phyloP scores from a whole-genome alignment of 139 green algal species.

The Ulvella scutata region DNA sequence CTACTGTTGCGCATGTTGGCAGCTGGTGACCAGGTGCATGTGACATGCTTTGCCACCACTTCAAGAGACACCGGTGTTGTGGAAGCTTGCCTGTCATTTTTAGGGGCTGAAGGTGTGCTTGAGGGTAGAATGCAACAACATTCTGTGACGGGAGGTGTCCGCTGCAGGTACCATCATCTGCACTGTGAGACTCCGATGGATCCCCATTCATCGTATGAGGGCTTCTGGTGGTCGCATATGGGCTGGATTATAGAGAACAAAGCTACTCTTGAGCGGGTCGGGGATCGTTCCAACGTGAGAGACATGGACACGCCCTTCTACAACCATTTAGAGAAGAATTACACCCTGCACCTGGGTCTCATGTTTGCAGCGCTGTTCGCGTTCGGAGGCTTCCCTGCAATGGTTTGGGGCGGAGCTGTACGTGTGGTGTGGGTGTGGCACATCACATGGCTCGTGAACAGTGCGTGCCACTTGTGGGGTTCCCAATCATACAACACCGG shows the following conservation, averaged over 20 bases:
- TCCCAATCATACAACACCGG: conserved; percentile 63
- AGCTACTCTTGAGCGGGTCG: conserved; percentile 54
- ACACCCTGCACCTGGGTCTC: conserved; percentile 69
- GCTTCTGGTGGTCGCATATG: conserved; percentile 95
- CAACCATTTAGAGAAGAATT: conserved; percentile 59
- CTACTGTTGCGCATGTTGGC: too few species aligned
- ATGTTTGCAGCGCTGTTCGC: conserved; percentile 62
- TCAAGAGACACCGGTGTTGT: too few species aligned
- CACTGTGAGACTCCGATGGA: conserved; percentile 93
- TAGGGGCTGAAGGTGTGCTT: too few species aligned
- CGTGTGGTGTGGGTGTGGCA: conserved; percentile 89
- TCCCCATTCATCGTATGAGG: conserved; percentile 95
- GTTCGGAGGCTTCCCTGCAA: conserved; percentile 65
- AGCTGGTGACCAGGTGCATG: too few species aligned
- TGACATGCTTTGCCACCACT: too few species aligned
- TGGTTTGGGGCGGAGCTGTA: conserved; percentile 91
- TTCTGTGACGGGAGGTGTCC: conserved; percentile 21
- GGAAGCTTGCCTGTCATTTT: too few species aligned
- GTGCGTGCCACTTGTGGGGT: conserved; percentile 86
- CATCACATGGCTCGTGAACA: conserved; percentile 99
- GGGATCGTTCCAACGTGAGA: conserved; percentile 56
- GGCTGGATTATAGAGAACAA: conserved; percentile 94
- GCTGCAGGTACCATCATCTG: conserved; percentile 88
- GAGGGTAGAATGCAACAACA: background rate
- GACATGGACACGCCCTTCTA: conserved; percentile 88